phyloP scores from a whole-genome alignment of 148 eudicot genomes.

The Camellia japonica region DNA sequence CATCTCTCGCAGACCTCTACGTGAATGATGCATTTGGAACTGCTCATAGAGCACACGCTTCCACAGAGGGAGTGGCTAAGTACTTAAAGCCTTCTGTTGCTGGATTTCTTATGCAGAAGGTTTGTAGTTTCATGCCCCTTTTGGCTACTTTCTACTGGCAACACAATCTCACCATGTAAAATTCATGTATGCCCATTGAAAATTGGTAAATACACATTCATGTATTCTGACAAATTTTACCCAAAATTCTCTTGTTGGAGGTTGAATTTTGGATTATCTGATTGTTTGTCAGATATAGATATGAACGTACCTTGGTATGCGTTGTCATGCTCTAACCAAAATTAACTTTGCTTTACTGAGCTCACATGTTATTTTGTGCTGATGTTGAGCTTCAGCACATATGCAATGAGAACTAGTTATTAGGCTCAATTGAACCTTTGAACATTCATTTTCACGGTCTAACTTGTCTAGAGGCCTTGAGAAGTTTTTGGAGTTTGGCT shows the following conservation, averaged over 20 bases:
- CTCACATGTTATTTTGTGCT: background rate
- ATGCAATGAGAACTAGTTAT: background rate
- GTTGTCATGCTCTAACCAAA: background rate
- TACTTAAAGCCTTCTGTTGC: conserved; percentile 83
- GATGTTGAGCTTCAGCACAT: background rate
- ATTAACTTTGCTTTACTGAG: background rate
- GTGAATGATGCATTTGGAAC: conserved; percentile 89
- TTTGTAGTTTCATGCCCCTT: conserved; percentile 13
- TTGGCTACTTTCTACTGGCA: background rate
- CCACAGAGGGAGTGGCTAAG: conserved; percentile 80
- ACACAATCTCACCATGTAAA: background rate
- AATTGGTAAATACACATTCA: background rate
- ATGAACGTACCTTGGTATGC: background rate
- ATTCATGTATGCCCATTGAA: too few relatives aligned
- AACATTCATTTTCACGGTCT: background rate
- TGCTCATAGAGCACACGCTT: conserved; percentile 85
- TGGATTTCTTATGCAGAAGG: conserved; percentile 90
- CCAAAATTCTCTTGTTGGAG: background rate
- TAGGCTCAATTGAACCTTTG: background rate
- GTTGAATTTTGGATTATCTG: background rate
- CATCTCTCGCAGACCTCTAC: conserved; percentile 80
- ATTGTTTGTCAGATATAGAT: background rate
- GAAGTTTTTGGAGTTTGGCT: background rate
- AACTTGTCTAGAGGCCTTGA: conserved; percentile 8
- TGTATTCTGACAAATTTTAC: background rate